These are phyloP conservation scores for Pseudocercospora musae DNA, from an alignment of 2,329 filamentous ascomycete genomes.

Conservation along the genomic window DNA sequence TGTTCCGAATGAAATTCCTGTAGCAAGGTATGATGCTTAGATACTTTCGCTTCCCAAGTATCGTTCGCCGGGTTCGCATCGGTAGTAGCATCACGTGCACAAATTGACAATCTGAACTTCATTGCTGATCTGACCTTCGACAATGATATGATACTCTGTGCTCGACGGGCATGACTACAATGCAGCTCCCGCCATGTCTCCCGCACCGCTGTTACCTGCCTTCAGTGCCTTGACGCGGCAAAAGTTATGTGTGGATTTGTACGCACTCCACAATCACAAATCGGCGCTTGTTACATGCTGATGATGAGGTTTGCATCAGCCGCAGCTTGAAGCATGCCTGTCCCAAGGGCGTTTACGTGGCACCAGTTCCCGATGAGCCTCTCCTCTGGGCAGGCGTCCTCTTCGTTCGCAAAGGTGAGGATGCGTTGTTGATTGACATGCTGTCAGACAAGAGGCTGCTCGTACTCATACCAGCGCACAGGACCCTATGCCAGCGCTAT, in stretches of 20 bases:
- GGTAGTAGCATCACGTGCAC: neutral
- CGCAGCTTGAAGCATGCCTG: slow-evolving; percentile 55
- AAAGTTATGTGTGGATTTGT: slow-evolving; percentile 81
- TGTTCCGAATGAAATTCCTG: neutral
- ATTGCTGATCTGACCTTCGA: neutral
- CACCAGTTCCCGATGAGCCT: slow-evolving; percentile 74
- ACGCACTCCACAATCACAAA: slow-evolving; percentile 19
- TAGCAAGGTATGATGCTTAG: neutral
- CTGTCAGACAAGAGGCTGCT: neutral
- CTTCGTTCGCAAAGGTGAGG: slow-evolving; percentile 79
- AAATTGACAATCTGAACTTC: neutral
- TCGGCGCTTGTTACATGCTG: neutral
- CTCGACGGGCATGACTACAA: neutral
- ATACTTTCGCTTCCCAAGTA: neutral
- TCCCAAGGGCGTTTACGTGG: slow-evolving; percentile 83
- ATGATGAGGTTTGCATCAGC: slow-evolving; percentile 16
- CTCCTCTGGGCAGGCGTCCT: slow-evolving; percentile 86
- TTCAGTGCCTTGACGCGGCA: slow-evolving; percentile 65
- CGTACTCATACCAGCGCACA: slow-evolving; percentile 38
- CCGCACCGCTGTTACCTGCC: slow-evolving; percentile 18
- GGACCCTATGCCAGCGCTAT: slow-evolving; percentile 86
- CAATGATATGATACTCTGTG: neutral
- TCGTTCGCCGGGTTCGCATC: neutral
- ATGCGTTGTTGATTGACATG: neutral
- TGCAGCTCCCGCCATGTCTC: neutral